These are phyloP conservation scores for Helicostylum pulchrum DNA, from an alignment of 192 early-diverging fungal genomes.

Conservation along the genomic window DNA sequence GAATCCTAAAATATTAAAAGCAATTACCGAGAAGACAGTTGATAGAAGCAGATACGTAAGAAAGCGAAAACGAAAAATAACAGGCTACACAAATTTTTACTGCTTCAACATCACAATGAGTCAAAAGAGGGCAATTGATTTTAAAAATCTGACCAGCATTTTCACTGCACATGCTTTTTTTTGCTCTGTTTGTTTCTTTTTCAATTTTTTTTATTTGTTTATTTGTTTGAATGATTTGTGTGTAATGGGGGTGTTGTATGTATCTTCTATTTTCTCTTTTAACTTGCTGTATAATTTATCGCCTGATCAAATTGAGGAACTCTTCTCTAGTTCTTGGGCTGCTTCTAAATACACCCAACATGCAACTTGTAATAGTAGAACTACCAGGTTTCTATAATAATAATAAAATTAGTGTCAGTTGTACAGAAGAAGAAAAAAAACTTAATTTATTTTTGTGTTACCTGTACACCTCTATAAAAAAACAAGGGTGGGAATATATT, in stretches of 20 bases:
- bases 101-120: too few relatives aligned
- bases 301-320: conserved; percentile 79
- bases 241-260: not conserved
- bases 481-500: not conserved
- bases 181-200: too few relatives aligned
- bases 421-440: not conserved
- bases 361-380: conserved; percentile 89
- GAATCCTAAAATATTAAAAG: too few relatives aligned
- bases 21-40: too few relatives aligned
- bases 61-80: too few relatives aligned
- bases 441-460: conserved; percentile 12
- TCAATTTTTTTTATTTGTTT: too few relatives aligned
- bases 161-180: too few relatives aligned
- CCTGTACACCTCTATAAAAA: conserved; percentile 16
- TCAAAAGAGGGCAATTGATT: too few relatives aligned
- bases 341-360: conserved; percentile 91
- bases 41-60: too few relatives aligned
- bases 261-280: conserved; percentile 2
- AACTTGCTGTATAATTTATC: conserved; percentile 18
- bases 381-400: conserved; percentile 83
- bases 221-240: too few relatives aligned
- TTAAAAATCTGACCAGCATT: too few relatives aligned
- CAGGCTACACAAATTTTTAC: too few relatives aligned
- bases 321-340: conserved; percentile 94
- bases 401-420: not conserved